phyloP scores from a whole-genome alignment of 805 yeast genomes.

The Barnettozyma botsteinii region DNA sequence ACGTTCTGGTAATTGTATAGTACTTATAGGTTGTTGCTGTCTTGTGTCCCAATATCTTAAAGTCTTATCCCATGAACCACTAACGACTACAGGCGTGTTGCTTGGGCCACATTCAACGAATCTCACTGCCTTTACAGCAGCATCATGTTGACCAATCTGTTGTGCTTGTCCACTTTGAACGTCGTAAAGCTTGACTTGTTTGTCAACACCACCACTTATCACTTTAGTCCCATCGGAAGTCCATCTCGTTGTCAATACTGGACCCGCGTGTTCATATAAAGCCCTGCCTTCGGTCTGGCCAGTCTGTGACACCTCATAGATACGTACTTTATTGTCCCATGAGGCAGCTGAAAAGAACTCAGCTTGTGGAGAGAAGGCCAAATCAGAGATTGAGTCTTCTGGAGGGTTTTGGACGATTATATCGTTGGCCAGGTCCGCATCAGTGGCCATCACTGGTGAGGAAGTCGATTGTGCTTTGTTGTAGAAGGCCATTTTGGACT shows the following conservation, averaged over 20 bases:
- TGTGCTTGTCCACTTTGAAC: constrained; percentile 74
- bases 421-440: constrained; percentile 58
- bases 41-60: constrained; percentile 93
- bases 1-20: constrained; percentile 80
- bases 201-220: constrained; percentile 86
- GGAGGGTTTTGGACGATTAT: constrained; percentile 72
- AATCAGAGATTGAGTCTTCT: constrained; percentile 83
- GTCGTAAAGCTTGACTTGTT: constrained; percentile 79
- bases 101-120: constrained; percentile 82
- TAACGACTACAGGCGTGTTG: constrained; percentile 70
- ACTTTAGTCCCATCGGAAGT: constrained; percentile 82
- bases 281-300: constrained; percentile 89
- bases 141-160: constrained; percentile 83
- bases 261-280: constrained; percentile 81
- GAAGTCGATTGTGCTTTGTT: constrained; percentile 23
- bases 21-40: constrained; percentile 73
- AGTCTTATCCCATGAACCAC: constrained; percentile 97
- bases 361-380: constrained; percentile 81
- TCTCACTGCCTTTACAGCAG: constrained; percentile 68
- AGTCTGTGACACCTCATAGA: constrained; percentile 73
- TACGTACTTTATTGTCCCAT: constrained; percentile 94
- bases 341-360: constrained; percentile 76
- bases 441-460: constrained; percentile 20
- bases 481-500: constrained; percentile 34
- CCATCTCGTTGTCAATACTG: constrained; percentile 81